Base-by-base conservation (phyloP, 352 stramenopile species). In the Halophytophthora polymorphica region DNA sequence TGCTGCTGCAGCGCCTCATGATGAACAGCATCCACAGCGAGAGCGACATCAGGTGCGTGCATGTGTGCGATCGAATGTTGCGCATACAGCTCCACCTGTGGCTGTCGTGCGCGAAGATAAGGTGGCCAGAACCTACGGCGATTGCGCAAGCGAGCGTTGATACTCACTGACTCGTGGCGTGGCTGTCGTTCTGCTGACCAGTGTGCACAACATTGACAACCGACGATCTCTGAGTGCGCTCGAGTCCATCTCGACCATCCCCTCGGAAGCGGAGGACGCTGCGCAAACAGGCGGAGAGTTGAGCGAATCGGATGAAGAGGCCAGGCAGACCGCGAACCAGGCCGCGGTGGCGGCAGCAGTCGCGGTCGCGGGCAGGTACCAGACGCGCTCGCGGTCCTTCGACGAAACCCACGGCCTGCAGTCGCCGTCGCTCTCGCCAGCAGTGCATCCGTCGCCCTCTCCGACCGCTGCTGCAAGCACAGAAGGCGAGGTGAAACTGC, bases 1-100 rank as follows among this genome's bases (percentile, higher is more conserved):
- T 88, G 56, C 37, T 94, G 23, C 71, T 94, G 34, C 83, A 94
- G 62, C 73, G 71, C 36, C 73, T 94, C 47, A 94, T 94, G 83
- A 67, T 77, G 45, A 93, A 88, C 56, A 91, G 80, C 51, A 68
- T 93, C 14, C 75, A 90, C 56, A 73, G 53, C 36, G 74, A 90
- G 11, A 54, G 68, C 12, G 78, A 93, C 56, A 90, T 91, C 45
- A 93, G 73, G 73, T 84, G 56, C 6, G 53, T 23, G n/a, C 19
- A 4, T 31, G 25, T 31, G 25, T 10, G 25, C 17, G 13, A n/a
- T 51, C 5, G 29, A 6, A 28, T 22, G 15, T 48, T 45, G 45
- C 33, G 53, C 59, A 45, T 40, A 34, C 40, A n/a, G n/a, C n/a
- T n/a, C n/a, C n/a, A n/a, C n/a, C n/a, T n/a, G n/a, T n/a, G n/a